Conservation (phyloP, 495 filamentous ascomycete genomes). For the Neurospora tetrasperma region DNA sequence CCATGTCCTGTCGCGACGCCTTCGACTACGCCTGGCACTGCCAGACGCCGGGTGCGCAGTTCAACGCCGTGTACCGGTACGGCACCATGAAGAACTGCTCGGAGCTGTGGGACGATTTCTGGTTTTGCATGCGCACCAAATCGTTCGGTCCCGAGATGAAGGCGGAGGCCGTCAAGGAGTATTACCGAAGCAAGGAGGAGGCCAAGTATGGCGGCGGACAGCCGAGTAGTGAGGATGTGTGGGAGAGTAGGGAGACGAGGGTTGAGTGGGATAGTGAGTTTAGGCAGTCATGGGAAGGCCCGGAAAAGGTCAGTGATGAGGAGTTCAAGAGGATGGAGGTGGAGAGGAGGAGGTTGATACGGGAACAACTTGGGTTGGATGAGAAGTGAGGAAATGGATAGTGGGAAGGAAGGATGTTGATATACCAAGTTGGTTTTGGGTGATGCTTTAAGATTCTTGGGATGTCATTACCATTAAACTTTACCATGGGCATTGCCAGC, state of each 20-base stretch:
- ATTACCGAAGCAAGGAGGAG: constrained; percentile 58
- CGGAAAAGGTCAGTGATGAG: constrained; percentile 44
- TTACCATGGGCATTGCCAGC: background rate
- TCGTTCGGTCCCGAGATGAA: constrained; percentile 36
- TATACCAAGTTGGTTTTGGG: background rate
- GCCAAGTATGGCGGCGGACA: constrained; percentile 55
- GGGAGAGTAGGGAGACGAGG: constrained; percentile 54
- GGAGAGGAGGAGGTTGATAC: constrained; percentile 34
- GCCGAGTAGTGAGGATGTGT: constrained; percentile 86
- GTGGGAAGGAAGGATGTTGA: background rate
- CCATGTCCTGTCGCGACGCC: constrained; percentile 77
- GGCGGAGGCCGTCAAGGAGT: constrained; percentile 51
- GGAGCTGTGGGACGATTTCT: constrained; percentile 80
- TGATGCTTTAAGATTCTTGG: background rate
- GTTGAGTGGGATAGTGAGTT: constrained; percentile 36
- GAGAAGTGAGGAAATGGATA: constrained; percentile 10
- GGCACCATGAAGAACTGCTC: constrained; percentile 62
- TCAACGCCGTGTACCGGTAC: constrained; percentile 70
- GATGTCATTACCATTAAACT: background rate
- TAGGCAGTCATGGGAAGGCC: constrained; percentile 31
- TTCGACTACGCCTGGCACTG: constrained; percentile 97
- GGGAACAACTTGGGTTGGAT: constrained; percentile 20
- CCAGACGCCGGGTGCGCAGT: constrained; percentile 83
- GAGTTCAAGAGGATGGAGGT: constrained; percentile 47
- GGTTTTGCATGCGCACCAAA: constrained; percentile 90